Base-by-base conservation (phyloP, 73 alveolate species). In the Tetrahymena elliotti region DNA sequence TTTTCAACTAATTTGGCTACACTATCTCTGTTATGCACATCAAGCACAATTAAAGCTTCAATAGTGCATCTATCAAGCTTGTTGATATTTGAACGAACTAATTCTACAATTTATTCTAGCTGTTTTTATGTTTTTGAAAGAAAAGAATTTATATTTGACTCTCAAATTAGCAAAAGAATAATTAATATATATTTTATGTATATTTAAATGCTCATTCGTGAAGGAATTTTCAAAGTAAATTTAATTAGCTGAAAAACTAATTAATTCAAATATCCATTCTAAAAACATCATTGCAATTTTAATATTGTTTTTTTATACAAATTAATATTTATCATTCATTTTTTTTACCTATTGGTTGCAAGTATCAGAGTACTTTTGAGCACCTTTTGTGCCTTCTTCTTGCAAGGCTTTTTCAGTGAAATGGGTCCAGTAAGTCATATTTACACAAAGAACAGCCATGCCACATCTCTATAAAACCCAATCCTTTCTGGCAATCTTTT, bases 401-500 rank as follows among this genome's bases (percentile, higher is more conserved):
- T 97, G 95, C 97, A 99, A 96, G 52, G 98, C 98, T 83, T 98
- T 97, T 95, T 99, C 99, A 37, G 99, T 98, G 93, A 97, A 98
- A 95, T 97, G 98, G 24, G 99, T 99, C 99, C 99, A 99, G 96
- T 95, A 98, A 40, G 98, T 96, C 99, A 98, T 98, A 93, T 97
- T 97, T 27, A 98, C 99, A 37, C 99, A 98, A 93, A 99, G 97
- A 20, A 99, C 99, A 36, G 99, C 99, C 97, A 98, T 98, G 31
- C 99, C 99, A 39, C 98, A 98, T 98, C 99, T 98, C 35, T 97
- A 96, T 33, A 95, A 93, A 38, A 98, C 99, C 99, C 99, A 98
- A 95, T 96, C 98, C 95, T 97, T 97, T 97, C 98, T 94, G 84
- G 93, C n/a, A 94, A 84, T 84, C 40, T 94, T 4, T 94, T 52